These are phyloP conservation scores for Suillus weaverae DNA, from an alignment of 768 basidiomycete genomes.

Conservation along the genomic window DNA sequence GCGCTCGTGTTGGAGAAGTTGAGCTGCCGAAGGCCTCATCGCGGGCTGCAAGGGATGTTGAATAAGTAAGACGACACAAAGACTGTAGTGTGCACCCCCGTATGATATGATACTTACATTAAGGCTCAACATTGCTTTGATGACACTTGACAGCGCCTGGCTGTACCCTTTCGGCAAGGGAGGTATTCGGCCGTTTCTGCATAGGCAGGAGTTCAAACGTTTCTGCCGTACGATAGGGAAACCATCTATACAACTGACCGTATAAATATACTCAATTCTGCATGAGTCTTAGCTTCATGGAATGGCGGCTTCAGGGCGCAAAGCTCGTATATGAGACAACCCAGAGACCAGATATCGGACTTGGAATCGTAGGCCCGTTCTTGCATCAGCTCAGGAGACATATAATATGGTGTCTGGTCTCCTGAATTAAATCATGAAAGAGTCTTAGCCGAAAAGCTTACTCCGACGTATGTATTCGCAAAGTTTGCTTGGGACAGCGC, in stretches of 20 bases:
- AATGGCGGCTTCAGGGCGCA: slow-evolving; percentile 94
- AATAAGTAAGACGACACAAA: not conserved
- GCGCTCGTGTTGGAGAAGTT: slow-evolving; percentile 79
- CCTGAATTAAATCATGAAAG: slow-evolving; percentile 39
- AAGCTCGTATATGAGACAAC: slow-evolving; percentile 94
- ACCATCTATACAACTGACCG: slow-evolving; percentile 45
- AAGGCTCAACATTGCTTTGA: slow-evolving; percentile 84
- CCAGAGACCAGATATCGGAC: slow-evolving; percentile 98
- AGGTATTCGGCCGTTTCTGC: slow-evolving; percentile 85
- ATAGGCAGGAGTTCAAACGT: not conserved
- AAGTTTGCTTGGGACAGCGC: slow-evolving; percentile 86
- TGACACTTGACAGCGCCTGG: slow-evolving; percentile 64
- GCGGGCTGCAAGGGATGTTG: slow-evolving; percentile 56
- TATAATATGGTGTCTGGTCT: slow-evolving; percentile 95
- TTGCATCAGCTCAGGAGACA: slow-evolving; percentile 98
- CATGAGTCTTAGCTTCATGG: slow-evolving; percentile 88
- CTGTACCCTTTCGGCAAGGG: slow-evolving; percentile 86
- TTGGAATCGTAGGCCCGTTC: slow-evolving; percentile 98
- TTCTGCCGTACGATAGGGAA: not conserved
- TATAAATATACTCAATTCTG: slow-evolving; percentile 80
- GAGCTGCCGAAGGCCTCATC: slow-evolving; percentile 81
- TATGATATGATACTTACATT: slow-evolving; percentile 51
- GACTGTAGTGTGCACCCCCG: slow-evolving; percentile 7
- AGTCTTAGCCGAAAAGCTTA: slow-evolving; percentile 40
- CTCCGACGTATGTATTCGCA: slow-evolving; percentile 96